Evolutionary conservation across 495 filamentous ascomycete genomes (phyloP).

Genomic region (Penicillium nucicola): DNA sequence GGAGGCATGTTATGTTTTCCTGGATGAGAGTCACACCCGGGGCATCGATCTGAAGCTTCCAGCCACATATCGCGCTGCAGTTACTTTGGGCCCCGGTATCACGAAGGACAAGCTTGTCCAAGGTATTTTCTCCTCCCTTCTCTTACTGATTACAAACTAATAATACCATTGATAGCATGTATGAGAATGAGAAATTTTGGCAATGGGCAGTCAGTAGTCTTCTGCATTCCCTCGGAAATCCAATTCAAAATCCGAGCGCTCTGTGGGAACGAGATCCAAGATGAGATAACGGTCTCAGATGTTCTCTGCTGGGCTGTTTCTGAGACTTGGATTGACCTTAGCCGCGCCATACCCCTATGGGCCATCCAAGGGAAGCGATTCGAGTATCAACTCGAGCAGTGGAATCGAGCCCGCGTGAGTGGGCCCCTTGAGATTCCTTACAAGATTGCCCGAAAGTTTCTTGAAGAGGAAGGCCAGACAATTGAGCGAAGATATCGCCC

Average conservation of each 20-base stretch:
- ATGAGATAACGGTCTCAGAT: slow-evolving; percentile 38
- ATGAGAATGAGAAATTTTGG: slow-evolving; percentile 66
- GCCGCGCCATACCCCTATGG: slow-evolving; percentile 55
- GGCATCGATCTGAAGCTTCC: slow-evolving; percentile 73
- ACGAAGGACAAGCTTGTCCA: slow-evolving; percentile 74
- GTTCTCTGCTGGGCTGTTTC: slow-evolving; percentile 58
- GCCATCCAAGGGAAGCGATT: slow-evolving; percentile 55
- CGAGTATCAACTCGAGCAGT: slow-evolving; percentile 22
- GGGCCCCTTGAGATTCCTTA: no score
- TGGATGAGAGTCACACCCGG: slow-evolving; percentile 75
- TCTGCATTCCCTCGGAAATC: slow-evolving; percentile 55
- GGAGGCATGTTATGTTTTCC: slow-evolving; percentile 63
- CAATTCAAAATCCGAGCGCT: slow-evolving; percentile 36
- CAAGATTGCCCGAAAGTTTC: slow-evolving; percentile 45
- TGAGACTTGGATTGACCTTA: slow-evolving; percentile 50
- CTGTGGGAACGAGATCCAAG: slow-evolving; percentile 3
- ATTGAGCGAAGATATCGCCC: slow-evolving; percentile 40
- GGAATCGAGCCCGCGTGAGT: no score
- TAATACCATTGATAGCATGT: slow-evolving; percentile 57
- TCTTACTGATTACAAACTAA: no score
- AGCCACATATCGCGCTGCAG: slow-evolving; percentile 53
- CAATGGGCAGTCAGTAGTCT: slow-evolving; percentile 58
- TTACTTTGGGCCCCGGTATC: slow-evolving; percentile 65
- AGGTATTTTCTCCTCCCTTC: no score
- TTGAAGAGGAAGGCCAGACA: slow-evolving; percentile 46